These are phyloP conservation scores for Trypanosoma theileri DNA, from an alignment of 208 protist genomes.

Conservation along the genomic window DNA sequence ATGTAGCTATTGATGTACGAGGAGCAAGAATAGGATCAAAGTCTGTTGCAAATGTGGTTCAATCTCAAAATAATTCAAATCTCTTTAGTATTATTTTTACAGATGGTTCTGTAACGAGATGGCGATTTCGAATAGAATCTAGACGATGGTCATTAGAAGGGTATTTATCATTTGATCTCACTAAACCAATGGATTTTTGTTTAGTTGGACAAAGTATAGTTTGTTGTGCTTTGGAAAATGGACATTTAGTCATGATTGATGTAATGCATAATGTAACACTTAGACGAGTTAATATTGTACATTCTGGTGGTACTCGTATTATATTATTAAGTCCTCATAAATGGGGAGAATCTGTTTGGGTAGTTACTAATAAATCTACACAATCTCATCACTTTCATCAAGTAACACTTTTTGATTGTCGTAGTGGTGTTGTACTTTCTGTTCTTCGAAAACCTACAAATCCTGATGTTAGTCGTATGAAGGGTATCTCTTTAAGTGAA, in stretches of 20 bases:
- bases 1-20: slow-evolving; percentile 61
- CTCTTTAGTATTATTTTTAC: slow-evolving; percentile 75
- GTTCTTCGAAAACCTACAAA: slow-evolving; percentile 69
- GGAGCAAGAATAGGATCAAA: slow-evolving; percentile 69
- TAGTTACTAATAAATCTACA: slow-evolving; percentile 59
- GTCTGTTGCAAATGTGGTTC: slow-evolving; percentile 56
- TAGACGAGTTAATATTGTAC: slow-evolving; percentile 67
- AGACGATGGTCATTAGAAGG: slow-evolving; percentile 58
- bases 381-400: slow-evolving; percentile 69
- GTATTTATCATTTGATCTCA: slow-evolving; percentile 45
- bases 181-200: slow-evolving; percentile 47
- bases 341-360: slow-evolving; percentile 70
- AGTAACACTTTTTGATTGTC: slow-evolving; percentile 73
- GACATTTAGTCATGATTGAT: slow-evolving; percentile 71
- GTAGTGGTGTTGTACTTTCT: slow-evolving; percentile 65
- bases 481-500: slow-evolving; percentile 59
- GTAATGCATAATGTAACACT: slow-evolving; percentile 48
- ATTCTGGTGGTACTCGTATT: slow-evolving; percentile 73
- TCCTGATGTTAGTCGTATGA: slow-evolving; percentile 57
- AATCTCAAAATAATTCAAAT: slow-evolving; percentile 49
- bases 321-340: slow-evolving; percentile 61
- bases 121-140: slow-evolving; percentile 48
- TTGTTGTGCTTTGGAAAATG: slow-evolving; percentile 69
- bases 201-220: slow-evolving; percentile 38
- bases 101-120: slow-evolving; percentile 71